Conservation (phyloP, 768 basidiomycete genomes). For the Dendrothele bispora region DNA sequence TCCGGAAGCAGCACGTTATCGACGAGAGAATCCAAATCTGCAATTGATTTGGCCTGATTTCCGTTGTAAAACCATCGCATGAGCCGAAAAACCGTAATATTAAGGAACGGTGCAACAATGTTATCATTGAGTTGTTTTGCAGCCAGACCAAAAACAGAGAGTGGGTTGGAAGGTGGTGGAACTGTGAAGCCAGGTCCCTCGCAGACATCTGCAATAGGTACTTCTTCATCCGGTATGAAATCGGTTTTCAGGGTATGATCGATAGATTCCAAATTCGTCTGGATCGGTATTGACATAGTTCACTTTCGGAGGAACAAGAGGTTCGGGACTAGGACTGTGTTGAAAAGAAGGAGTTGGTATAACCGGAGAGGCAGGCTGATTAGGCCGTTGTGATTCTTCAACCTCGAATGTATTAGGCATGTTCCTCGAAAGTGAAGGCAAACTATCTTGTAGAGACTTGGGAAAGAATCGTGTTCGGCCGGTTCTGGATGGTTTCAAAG, state of each 20-base stretch:
- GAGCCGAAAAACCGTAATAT: slow-evolving; percentile 16
- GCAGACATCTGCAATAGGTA: background rate
- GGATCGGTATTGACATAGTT: background rate
- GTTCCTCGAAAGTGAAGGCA: no score
- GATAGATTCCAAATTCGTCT: background rate
- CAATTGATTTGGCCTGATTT: slow-evolving; percentile 19
- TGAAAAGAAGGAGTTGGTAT: no score
- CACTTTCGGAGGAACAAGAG: no score
- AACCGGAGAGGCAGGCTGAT: no score
- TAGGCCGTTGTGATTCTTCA: no score
- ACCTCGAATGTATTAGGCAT: no score
- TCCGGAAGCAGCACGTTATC: slow-evolving; percentile 20
- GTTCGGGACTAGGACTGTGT: no score
- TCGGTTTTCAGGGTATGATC: background rate
- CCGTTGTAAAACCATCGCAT: slow-evolving; percentile 23
- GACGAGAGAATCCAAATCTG: slow-evolving; percentile 21
- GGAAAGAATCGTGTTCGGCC: no score
- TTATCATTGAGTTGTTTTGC: background rate
- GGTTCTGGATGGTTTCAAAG: no score
- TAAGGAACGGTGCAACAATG: slow-evolving; percentile 19
- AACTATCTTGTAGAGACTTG: no score
- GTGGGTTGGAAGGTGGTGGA: background rate
- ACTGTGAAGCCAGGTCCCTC: background rate
- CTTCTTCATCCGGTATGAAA: no score
- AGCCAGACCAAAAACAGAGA: background rate